Base-by-base conservation (phyloP, 1,284 basidiomycete genomes). In the Ceratobasidium sp. region DNA sequence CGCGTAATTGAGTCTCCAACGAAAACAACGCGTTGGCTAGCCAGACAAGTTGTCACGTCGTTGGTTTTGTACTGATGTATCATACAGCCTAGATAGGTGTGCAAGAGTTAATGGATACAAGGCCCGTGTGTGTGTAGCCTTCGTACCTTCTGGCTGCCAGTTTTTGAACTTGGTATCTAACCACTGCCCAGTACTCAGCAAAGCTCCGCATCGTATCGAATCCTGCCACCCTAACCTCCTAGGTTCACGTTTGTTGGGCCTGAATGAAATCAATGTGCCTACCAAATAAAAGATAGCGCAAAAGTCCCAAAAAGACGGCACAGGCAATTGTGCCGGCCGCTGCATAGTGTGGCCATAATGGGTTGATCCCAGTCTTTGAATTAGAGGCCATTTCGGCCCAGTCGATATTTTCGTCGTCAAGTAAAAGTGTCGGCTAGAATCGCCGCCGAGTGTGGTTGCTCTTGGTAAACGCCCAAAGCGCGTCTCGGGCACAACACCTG, bases 1-100 rank as follows among this genome's bases (percentile, higher is more conserved):
- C 93, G 84, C 13, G 91, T 89, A 50, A 90, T 85, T 22, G 92
- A 94, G 78, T 96, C 93, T n/a, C 93, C 93, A 45, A 92, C 82
- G 77, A 96, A 96, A 55, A 91, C 79, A 29, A 92, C 81, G 10
- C 82, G 81, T 72, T 83, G 81, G 13, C 82, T 81, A 22, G 77
- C 76, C 25, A 91, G 77, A 74, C 90, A 92, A 13, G 77, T 75
- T 17, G 80, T 76, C 38, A 83, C 81, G 69, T 91, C 86, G 17
- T 79, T 79, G 4, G 84, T 76, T 65, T 81, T 81, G 76, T 92
- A 92, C 12, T 80, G 75, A 75, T 90, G 79, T 54, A 91, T 81
- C 85, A 92, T 92, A 75, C 91, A 93, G 31, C 91, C 90, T 92
- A 72, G 3, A 57, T n/a, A n/a, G n/a, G n/a, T 74, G 56, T 75